Percentiles rank a stretch among this genome's conserved stretches.
Conservation (phyloP, 2,329 filamentous ascomycete genomes). For the Microsporum ferrugineum region DNA sequence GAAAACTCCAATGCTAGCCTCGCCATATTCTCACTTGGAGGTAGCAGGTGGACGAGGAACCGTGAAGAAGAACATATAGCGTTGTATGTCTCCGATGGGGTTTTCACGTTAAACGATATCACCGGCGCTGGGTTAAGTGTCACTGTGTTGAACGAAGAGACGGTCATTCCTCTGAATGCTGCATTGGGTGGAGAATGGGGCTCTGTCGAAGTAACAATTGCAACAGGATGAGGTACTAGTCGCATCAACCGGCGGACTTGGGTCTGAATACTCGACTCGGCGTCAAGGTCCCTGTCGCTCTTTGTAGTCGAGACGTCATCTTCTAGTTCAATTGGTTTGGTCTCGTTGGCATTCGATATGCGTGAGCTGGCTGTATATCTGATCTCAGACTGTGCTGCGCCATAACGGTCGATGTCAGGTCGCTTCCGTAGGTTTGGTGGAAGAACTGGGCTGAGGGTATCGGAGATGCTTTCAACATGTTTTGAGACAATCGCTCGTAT, state of each 20-base stretch:
- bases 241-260: conserved; percentile 41
- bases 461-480: conserved; percentile 13
- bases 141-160: conserved; percentile 52
- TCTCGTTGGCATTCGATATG: background rate
- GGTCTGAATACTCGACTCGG: conserved; percentile 10
- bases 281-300: background rate
- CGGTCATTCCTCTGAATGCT: conserved; percentile 42
- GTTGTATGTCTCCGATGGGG: conserved; percentile 45
- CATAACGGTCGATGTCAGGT: background rate
- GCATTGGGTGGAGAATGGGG: conserved; percentile 20
- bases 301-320: conserved; percentile 11
- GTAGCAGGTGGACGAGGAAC: conserved; percentile 44
- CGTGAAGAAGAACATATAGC: conserved; percentile 37
- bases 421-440: conserved; percentile 2
- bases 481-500: conserved; percentile 15
- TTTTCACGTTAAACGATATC: conserved; percentile 51
- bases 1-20: conserved; percentile 32
- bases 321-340: conserved; percentile 6
- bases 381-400: background rate
- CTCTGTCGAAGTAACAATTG: conserved; percentile 42
- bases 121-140: conserved; percentile 44
- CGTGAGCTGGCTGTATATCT: background rate
- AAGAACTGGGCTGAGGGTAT: conserved; percentile 12
- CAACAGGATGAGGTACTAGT: conserved; percentile 45
- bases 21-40: conserved; percentile 23